Base-by-base conservation (phyloP, 2,329 filamentous ascomycete genomes). In the Aspergillus bombycis region DNA sequence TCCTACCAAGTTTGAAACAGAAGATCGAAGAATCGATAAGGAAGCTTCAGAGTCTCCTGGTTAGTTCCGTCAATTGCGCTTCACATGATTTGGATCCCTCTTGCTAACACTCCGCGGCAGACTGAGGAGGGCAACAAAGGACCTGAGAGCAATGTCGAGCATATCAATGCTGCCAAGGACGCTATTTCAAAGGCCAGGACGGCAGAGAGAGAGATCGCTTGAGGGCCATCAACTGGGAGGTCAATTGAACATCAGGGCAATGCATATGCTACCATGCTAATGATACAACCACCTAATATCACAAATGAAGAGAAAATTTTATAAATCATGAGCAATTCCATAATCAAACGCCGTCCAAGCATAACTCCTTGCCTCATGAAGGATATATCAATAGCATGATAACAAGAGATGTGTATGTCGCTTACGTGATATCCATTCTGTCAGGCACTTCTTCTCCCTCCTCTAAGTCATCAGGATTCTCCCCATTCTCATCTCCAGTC, bases 1-100 rank as follows among this genome's bases (percentile, higher is more conserved):
- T 98, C 32, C 91, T 98, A 71, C 89, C 85, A 2, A 87, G 87
- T 1, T 80, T 98, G 68, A 86, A 86, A 71, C 77, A 86, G 73
- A 90, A 92, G 73, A 93, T 97, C 70, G 80, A 79, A 53, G 87
- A 90, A 61, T 90, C 93, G 1, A 81, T 94, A 46, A 82, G 85
- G 62, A 92, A 89, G 74, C 83, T 97, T 56, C 88, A 96, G 79
- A 86, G 90, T 69, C 85, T 92, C 77, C 82, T 97, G 70, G 91
- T 93, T 70, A 81, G 86, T 86, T 83, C 70, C 36, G 28, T 12
- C 23, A 50, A 43, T 28, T 57, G 16, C 28, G 19, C 12, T 38
- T 23, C 21, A 23, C n/a, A 38, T 16, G 23, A 21, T 55, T 28
- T n/a, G 16, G 10, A 38, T 26, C n/a, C 23, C 11, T 50, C 46